Percentiles rank a stretch among this genome's conserved stretches.
Conservation (phyloP, 371 early-diverging fungal genomes). For the Mortierella sp. region DNA sequence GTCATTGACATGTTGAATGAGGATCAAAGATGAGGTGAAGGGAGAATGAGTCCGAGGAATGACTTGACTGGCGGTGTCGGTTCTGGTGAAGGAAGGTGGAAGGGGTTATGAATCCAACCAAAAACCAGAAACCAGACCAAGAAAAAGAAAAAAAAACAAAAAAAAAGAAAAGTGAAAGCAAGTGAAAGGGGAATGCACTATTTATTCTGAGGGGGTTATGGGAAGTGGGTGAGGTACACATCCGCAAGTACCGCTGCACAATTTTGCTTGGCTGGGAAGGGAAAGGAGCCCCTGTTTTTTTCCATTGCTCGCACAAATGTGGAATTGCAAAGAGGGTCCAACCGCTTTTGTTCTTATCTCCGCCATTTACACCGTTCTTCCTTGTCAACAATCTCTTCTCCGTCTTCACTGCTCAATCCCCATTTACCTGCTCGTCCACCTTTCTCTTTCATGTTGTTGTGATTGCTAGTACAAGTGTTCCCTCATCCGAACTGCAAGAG, state of each 20-base stretch:
- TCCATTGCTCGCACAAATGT: too few species aligned
- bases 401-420: too few species aligned
- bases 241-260: neutral
- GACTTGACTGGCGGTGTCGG: neutral
- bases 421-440: too few species aligned
- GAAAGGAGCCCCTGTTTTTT: too few species aligned
- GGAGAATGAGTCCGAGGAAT: neutral
- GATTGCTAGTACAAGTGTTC: too few species aligned
- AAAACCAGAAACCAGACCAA: constrained; percentile 5
- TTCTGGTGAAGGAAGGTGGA: neutral
- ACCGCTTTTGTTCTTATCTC: too few species aligned
- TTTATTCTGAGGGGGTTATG: neutral
- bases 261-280: too few species aligned
- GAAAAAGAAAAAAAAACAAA: neutral
- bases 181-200: neutral
- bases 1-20: constrained; percentile 9
- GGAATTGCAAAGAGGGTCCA: too few species aligned
- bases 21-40: neutral
- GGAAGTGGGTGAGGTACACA: neutral
- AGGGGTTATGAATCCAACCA: neutral
- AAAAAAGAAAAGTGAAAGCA: neutral
- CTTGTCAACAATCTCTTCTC: neutral
- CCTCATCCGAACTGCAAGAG: too few species aligned
- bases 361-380: too few species aligned
- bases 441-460: too few species aligned